Percentiles rank a stretch among this genome's conserved stretches.
Evolutionary conservation across 176 grass and related monocot species (phyloP).

Genomic region (Urochloa ruziziensis): DNA sequence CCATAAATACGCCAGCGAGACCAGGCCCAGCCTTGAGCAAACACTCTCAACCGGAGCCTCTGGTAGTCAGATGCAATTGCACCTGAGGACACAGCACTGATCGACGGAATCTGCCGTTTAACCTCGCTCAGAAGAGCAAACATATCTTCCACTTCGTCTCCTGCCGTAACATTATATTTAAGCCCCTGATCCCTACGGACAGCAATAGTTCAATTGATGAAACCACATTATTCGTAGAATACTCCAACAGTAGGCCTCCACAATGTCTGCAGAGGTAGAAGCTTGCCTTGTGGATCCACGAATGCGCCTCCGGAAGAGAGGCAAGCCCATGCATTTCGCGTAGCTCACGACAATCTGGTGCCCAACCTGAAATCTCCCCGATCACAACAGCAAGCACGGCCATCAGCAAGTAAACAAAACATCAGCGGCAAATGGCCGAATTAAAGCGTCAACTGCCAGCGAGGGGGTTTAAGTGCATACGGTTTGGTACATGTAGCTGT

Average conservation of each 20-base stretch:
- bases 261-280: not conserved
- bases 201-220: not conserved
- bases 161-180: constrained; percentile 61
- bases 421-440: not conserved
- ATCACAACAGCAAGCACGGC: not conserved
- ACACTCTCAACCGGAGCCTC: constrained; percentile 89
- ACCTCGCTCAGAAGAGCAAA: constrained; percentile 71
- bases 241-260: not conserved
- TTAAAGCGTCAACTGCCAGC: not conserved
- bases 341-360: constrained; percentile 93
- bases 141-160: constrained; percentile 94
- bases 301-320: constrained; percentile 81
- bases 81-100: constrained; percentile 74
- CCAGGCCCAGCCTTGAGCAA: constrained; percentile 77
- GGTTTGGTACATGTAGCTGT: constrained; percentile 99
- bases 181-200: constrained; percentile 61
- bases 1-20: constrained; percentile 89
- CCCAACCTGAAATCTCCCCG: constrained; percentile 46
- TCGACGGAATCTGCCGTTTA: constrained; percentile 64
- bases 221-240: not conserved
- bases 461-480: constrained; percentile 21
- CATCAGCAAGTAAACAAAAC: constrained; percentile 8
- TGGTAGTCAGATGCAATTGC: constrained; percentile 96
- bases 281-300: constrained; percentile 67
- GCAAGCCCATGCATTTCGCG: constrained; percentile 85